These are phyloP conservation scores for Sporothrix protearum DNA, from an alignment of 2,329 filamentous ascomycete species.

Conservation along the genomic window DNA sequence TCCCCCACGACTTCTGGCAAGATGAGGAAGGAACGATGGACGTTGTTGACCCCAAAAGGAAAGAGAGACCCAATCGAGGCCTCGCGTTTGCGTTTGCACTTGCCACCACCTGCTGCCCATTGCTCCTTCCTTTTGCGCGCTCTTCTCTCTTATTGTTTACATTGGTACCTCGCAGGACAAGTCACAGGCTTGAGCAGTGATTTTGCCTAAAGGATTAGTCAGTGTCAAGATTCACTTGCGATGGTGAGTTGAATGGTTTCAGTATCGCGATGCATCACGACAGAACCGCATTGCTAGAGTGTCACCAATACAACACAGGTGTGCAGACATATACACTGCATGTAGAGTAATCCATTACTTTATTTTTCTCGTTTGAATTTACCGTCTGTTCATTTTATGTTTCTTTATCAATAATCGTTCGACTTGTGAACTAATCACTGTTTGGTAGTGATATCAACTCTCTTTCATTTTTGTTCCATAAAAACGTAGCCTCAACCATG, in stretches of 20 bases:
- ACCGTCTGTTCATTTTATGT: neutral
- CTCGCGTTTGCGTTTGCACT: neutral
- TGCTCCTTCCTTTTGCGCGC: neutral
- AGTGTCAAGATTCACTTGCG: neutral
- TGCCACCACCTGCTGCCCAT: neutral
- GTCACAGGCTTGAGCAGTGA: neutral
- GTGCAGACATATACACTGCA: too few relatives aligned
- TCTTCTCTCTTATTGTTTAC: neutral
- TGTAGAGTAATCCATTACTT: too few relatives aligned
- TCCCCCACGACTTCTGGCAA: neutral
- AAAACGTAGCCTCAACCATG: too few relatives aligned
- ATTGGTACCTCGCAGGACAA: neutral
- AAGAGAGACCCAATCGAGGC: neutral
- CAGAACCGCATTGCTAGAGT: too few relatives aligned
- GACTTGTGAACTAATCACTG: too few relatives aligned
- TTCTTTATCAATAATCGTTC: too few relatives aligned
- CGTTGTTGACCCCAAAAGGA: neutral
- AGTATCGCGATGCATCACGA: neutral
- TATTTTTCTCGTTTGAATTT: too few relatives aligned
- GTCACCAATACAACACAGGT: neutral
- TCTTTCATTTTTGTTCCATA: too few relatives aligned
- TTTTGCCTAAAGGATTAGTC: neutral
- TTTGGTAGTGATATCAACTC: too few relatives aligned
- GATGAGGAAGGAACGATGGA: neutral
- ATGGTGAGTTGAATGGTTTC: neutral